These are phyloP conservation scores for Microdochium nivale DNA, from an alignment of 2,329 filamentous ascomycete genomes.

Conservation along the genomic window DNA sequence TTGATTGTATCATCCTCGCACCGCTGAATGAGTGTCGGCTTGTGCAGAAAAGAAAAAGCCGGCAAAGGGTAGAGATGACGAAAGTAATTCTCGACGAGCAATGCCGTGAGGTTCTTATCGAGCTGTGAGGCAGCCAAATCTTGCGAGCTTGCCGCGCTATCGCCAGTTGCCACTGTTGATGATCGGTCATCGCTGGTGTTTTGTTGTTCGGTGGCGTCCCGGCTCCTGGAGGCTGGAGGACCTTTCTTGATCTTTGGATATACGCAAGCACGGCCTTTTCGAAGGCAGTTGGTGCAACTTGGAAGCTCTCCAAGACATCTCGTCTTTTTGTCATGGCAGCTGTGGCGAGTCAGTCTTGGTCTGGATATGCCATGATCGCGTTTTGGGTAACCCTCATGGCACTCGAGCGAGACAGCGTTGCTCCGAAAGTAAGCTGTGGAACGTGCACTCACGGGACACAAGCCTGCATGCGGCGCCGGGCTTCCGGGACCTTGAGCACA, in stretches of 20 bases:
- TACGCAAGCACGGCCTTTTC: constrained; percentile 13
- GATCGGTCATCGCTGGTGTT: neutral
- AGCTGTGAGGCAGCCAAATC: constrained; percentile 3
- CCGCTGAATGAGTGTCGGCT: constrained; percentile 20
- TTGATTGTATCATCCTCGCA: constrained; percentile 20
- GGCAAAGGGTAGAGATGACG: constrained; percentile 19
- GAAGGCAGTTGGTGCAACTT: constrained; percentile 17
- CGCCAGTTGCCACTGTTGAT: neutral
- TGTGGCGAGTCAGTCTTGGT: neutral
- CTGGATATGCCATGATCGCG: neutral
- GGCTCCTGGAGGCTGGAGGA: neutral
- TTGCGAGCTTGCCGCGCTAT: neutral
- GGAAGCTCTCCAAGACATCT: constrained; percentile 20
- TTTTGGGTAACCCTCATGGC: too few species aligned
- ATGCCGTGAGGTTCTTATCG: constrained; percentile 8
- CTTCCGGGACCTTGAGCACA: constrained; percentile 15
- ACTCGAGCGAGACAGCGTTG: neutral
- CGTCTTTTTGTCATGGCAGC: constrained; percentile 18
- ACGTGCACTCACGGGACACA: constrained; percentile 12
- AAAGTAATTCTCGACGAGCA: constrained; percentile 20
- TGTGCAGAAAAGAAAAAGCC: constrained; percentile 25
- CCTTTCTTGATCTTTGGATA: constrained; percentile 13
- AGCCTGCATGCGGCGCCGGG: constrained; percentile 17
- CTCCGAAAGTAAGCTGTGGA: neutral
- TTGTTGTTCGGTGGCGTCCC: neutral